Base-by-base conservation (phyloP, 768 basidiomycete species). In the Lentinus brumalis region DNA sequence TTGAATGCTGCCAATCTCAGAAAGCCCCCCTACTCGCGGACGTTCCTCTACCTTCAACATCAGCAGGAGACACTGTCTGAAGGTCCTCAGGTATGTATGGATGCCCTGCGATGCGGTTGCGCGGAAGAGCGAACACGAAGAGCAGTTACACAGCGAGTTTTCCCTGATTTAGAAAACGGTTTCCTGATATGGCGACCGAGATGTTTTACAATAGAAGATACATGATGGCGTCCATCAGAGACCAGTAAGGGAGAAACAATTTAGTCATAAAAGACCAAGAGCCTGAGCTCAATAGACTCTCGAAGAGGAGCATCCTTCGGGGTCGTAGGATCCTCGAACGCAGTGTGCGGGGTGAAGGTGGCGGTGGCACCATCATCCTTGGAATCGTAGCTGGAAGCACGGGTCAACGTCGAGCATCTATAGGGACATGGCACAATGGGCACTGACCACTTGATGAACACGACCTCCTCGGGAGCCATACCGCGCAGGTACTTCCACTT, bases 181-280 rank as follows among this genome's bases (percentile, higher is more conserved):
- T n/a, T n/a, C n/a, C n/a, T n/a, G n/a, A n/a, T n/a, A n/a, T n/a
- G n/a, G n/a, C n/a, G n/a, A n/a, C n/a, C n/a, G n/a, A n/a, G n/a
- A n/a, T n/a, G n/a, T n/a, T n/a, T n/a, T n/a, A n/a, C n/a, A n/a
- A n/a, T n/a, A n/a, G n/a, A n/a, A n/a, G n/a, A n/a, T 45, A 16
- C 44, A 45, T 4, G 14, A 45, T n/a, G 16, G n/a, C 16, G 21
- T 9, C 9, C 2, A n/a, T 9, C 44, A 45, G n/a, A 21, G 14
- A 21, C 8, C n/a, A 45, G 16, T 21, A 16, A 9, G 44, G 16
- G n/a, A 8, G 8, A 9, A 18, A 16, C 16, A 9, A n/a, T 1
- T 49, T 62, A 78, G 61, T 85, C 81, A 65, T 87, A 85, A 67
- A 86, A 88, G n/a, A 87, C 85, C 39, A 88, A 76, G 9, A 85